A percentile compares a stretch with the other conserved stretches of the same genome.
phyloP scores from a whole-genome alignment of 2,329 filamentous ascomycete species.

The Diaporthe sp. region DNA sequence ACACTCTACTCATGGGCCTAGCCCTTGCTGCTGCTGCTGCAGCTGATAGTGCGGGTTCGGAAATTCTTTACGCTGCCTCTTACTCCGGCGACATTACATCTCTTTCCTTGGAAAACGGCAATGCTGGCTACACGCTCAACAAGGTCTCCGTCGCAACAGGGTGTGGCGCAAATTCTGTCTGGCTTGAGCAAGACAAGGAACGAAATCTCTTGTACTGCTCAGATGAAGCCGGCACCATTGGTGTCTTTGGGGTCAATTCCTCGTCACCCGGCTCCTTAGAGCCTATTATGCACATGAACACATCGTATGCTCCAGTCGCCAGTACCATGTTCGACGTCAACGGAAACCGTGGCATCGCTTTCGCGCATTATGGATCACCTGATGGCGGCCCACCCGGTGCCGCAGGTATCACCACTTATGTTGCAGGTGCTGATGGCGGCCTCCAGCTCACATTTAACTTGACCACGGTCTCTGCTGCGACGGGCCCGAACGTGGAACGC shows the following conservation, averaged over 20 bases:
- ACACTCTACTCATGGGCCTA: no score
- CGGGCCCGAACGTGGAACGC: not conserved
- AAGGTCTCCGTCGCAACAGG: not conserved
- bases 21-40: not conserved
- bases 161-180: not conserved
- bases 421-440: not conserved
- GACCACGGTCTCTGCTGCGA: not conserved
- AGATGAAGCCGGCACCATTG: slow-evolving; percentile 1
- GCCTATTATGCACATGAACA: not conserved
- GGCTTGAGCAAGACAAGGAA: slow-evolving; percentile 6
- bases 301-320: not conserved
- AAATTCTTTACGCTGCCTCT: slow-evolving; percentile 5
- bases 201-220: slow-evolving; percentile 1
- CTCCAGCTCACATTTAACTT: not conserved
- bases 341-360: not conserved
- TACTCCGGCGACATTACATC: slow-evolving; percentile 1
- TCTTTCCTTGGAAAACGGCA: not conserved
- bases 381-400: not conserved
- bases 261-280: not conserved
- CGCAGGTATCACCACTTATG: not conserved
- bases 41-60: not conserved
- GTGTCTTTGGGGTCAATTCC: not conserved
- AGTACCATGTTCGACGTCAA: not conserved
- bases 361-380: slow-evolving; percentile 4
- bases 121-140: not conserved